phyloP scores from a whole-genome alignment of 805 yeast genomes.

The Ascoidea asiatica region DNA sequence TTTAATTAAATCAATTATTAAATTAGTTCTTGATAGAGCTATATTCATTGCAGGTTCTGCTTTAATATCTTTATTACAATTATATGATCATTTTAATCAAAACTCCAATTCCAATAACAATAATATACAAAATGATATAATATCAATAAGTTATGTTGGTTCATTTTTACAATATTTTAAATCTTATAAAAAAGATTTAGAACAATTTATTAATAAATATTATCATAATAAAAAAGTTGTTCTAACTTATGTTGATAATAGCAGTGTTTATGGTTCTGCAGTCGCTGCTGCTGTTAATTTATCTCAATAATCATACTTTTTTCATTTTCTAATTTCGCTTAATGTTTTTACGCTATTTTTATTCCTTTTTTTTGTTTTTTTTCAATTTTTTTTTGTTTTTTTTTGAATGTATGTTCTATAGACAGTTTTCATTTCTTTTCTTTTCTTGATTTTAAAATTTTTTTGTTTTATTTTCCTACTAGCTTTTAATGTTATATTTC shows the following conservation, averaged over 20 bases:
- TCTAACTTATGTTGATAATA: conserved; percentile 4
- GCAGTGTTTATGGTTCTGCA: conserved; percentile 7
- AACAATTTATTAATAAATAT: conserved; percentile 1
- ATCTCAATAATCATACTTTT: no score
- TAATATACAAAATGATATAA: not conserved
- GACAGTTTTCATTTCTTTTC: no score
- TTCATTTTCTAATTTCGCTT: no score
- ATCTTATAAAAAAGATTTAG: conserved; percentile 2
- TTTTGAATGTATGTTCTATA: no score
- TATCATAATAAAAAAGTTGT: not conserved
- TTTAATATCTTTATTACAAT: conserved; percentile 1
- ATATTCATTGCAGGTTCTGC: conserved; percentile 4
- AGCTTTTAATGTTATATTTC: no score
- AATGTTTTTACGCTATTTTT: no score
- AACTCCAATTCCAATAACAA: no score
- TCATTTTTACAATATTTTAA: conserved; percentile 7
- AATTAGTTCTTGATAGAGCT: conserved; percentile 4
- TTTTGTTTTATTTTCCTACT: no score
- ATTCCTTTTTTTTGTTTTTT: no score
- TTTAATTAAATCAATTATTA: conserved; percentile 1
- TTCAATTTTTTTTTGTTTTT: no score
- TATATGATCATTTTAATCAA: no score
- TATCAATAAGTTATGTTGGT: conserved; percentile 5
- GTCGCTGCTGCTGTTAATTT: conserved; percentile 10
- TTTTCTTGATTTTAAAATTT: no score